Conservation (phyloP, 2,329 filamentous ascomycete genomes). For the Talaromyces atroroseus region DNA sequence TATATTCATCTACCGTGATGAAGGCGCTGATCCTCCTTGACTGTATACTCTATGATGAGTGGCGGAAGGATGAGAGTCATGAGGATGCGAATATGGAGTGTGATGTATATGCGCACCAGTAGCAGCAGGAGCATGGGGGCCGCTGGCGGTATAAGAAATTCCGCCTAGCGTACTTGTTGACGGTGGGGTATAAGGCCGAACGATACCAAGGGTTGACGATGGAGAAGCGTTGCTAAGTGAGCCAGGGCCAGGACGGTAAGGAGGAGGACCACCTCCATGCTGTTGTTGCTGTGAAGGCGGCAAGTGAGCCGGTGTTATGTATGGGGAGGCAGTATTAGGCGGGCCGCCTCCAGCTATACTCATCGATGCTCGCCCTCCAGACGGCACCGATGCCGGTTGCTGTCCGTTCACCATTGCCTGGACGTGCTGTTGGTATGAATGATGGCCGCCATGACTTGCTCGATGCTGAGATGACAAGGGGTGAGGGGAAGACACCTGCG, state of each 20-base stretch:
- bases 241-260: background rate
- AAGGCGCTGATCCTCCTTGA: slow-evolving; percentile 21
- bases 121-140: background rate
- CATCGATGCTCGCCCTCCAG: slow-evolving; percentile 27
- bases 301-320: slow-evolving; percentile 18
- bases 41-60: slow-evolving; percentile 35
- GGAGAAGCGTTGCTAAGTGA: slow-evolving; percentile 20
- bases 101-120: slow-evolving; percentile 4
- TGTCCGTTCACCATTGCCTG: slow-evolving; percentile 36
- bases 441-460: slow-evolving; percentile 18
- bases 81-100: slow-evolving; percentile 9
- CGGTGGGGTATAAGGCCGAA: slow-evolving; percentile 38
- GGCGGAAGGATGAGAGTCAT: slow-evolving; percentile 13
- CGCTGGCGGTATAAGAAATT: slow-evolving; percentile 25
- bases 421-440: slow-evolving; percentile 34
- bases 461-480: slow-evolving; percentile 19
- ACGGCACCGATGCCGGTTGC: slow-evolving; percentile 14
- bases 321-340: slow-evolving; percentile 30
- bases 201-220: slow-evolving; percentile 23
- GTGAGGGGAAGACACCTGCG: slow-evolving; percentile 19
- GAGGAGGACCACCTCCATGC: background rate
- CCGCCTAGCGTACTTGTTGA: slow-evolving; percentile 20
- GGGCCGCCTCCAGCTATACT: slow-evolving; percentile 20
- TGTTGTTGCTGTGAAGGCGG: slow-evolving; percentile 13
- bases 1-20: background rate